A percentile compares a stretch with the other conserved stretches of the same genome.
Evolutionary conservation across 75 land plant species (phyloP).

Genomic region (Larix kaempferi): DNA sequence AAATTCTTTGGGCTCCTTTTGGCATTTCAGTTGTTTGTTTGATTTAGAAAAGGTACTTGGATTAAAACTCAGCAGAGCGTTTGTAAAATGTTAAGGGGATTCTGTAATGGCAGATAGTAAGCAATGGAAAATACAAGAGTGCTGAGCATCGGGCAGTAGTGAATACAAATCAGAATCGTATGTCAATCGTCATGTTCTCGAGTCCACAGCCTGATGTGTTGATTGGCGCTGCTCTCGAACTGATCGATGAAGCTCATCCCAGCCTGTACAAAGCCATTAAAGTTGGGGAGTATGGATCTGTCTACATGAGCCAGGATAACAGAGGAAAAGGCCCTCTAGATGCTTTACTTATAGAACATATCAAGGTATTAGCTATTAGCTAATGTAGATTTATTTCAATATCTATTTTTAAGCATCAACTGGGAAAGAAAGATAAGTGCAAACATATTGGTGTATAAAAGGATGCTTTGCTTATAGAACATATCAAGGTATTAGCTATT

Average conservation of each 20-base stretch:
- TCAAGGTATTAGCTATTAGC: too few relatives aligned
- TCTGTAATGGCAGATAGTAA: slow-evolving; percentile 24
- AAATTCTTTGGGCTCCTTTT: background rate
- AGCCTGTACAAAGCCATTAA: slow-evolving; percentile 15
- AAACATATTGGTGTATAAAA: too few relatives aligned
- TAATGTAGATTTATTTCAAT: too few relatives aligned
- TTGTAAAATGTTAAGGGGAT: too few relatives aligned
- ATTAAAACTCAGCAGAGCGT: too few relatives aligned
- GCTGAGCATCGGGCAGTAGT: slow-evolving; percentile 40
- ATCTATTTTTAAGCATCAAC: too few relatives aligned
- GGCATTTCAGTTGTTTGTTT: background rate
- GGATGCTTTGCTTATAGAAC: background rate
- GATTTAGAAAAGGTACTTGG: too few relatives aligned
- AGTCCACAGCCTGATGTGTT: slow-evolving; percentile 21
- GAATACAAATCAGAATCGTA: slow-evolving; percentile 22
- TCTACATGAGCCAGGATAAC: background rate
- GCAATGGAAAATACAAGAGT: slow-evolving; percentile 45
- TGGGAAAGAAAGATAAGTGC: too few relatives aligned
- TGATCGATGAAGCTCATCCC: slow-evolving; percentile 23
- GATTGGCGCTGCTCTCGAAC: slow-evolving; percentile 29
- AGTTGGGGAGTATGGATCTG: background rate
- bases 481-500: too few relatives aligned
- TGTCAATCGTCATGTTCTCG: slow-evolving; percentile 33
- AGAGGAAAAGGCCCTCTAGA: background rate
- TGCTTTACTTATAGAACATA: background rate